Evolutionary conservation across 306 rosid genomes (phyloP), one percentile per base, ranked within the genome.

Genomic region (Nissolia schottii): DNA sequence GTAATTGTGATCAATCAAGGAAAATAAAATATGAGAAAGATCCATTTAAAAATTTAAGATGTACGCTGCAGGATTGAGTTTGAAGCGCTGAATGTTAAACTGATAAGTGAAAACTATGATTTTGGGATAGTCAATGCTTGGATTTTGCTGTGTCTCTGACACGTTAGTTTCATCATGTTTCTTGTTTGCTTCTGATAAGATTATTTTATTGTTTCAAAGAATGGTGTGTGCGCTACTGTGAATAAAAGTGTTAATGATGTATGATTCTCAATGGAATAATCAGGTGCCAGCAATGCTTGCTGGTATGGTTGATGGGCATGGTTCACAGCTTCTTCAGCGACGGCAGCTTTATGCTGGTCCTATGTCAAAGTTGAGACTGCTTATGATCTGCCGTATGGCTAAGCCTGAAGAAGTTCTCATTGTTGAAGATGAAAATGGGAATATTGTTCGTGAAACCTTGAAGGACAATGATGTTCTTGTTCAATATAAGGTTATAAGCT

Each of bases 401-500:
- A 95, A 95, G 82, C 99, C 99, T 22, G 99, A 95, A 85, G 99
- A 95, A 83, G 99, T 95, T 78, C 96, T 95, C 62, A 95, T 95
- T 19, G 97, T 95, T 55, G 99, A 95, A 80, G 99, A 95, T 78
- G 99, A 95, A 77, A 95, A 95, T 60, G 99, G 99, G 68, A 95
- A 95, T 77, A 95, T 95, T 66, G 99, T 95, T 63, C 94, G 99
- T 10, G 99, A 95, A 64, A 95, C 99, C 64, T 79, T 95, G 93
- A 95, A 95, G 88, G 99, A 95, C 82, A 95, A 95, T 85, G 99
- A 95, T 68, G 97, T 91, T 71, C 99, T 95, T 81, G 99, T 95
- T 61, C 97, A 91, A 76, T 95, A 95, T 49, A 95, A 95, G 99
- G 99, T 95, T 64, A 70, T 75, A 28, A 53, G 20, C 31, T 55